Conservation (phyloP, 2,329 filamentous ascomycete genomes). For the Anisogramma anomala region DNA sequence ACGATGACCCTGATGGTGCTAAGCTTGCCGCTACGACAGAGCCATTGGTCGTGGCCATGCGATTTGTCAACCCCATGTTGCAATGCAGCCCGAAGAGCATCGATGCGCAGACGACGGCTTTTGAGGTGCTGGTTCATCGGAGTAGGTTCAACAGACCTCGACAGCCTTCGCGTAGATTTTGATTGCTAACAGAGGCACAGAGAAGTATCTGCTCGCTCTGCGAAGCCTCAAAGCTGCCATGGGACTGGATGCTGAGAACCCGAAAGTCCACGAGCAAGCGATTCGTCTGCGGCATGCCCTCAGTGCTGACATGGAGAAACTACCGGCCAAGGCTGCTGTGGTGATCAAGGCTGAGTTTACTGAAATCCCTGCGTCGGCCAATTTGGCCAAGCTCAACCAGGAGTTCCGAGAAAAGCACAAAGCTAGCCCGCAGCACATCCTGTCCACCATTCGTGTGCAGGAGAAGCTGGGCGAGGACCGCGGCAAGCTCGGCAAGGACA, state of each 20-base stretch:
- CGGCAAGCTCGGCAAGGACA: conserved; percentile 46
- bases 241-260: conserved; percentile 55
- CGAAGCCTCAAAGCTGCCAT: conserved; percentile 70
- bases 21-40: conserved; percentile 71
- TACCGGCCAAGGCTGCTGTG: conserved; percentile 54
- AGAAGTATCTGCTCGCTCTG: conserved; percentile 77
- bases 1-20: conserved; percentile 74
- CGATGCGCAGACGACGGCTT: conserved; percentile 72
- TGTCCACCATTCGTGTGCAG: conserved; percentile 50
- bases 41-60: conserved; percentile 76
- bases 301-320: conserved; percentile 43
- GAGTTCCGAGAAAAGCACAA: conserved; percentile 53
- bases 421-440: conserved; percentile 48
- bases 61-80: conserved; percentile 70
- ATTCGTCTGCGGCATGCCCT: conserved; percentile 56
- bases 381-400: conserved; percentile 54
- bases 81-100: conserved; percentile 73
- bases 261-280: conserved; percentile 64
- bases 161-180: conserved; percentile 8
- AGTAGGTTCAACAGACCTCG: conserved; percentile 43
- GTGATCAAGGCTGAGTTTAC: conserved; percentile 60
- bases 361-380: conserved; percentile 42
- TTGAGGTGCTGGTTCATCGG: conserved; percentile 77
- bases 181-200: conserved; percentile 33
- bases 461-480: conserved; percentile 47